A percentile compares a stretch with the other conserved stretches of the same genome.
These are phyloP conservation scores for Lepidium sativum DNA, from an alignment of 345 rosid genomes.

Conservation along the genomic window DNA sequence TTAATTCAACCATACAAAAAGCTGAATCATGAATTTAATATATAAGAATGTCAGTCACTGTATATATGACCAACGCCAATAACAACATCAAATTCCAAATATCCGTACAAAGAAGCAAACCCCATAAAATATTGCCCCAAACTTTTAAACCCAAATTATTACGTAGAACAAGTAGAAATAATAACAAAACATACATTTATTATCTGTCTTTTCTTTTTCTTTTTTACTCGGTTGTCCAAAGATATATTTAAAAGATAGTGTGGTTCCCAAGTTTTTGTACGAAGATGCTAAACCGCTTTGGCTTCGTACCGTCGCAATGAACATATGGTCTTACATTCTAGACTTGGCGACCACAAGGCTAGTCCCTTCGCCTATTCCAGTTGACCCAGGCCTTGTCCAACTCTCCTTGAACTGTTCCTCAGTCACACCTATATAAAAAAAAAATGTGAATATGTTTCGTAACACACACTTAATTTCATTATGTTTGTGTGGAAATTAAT, in stretches of 20 bases:
- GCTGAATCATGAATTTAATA: neutral
- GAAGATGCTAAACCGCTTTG: constrained; percentile 12
- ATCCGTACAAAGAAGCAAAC: constrained; percentile 19
- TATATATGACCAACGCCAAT: neutral
- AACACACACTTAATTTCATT: neutral
- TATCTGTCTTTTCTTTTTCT: neutral
- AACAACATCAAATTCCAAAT: constrained; percentile 7
- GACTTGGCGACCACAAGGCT: constrained; percentile 62
- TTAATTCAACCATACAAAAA: neutral
- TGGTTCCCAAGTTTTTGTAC: constrained; percentile 2
- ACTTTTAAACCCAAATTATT: constrained; percentile 6
- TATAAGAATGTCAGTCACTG: neutral
- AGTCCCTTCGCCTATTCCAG: constrained; percentile 38
- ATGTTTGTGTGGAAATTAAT: neutral
- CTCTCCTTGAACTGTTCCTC: constrained; percentile 96
- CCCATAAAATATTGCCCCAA: constrained; percentile 16
- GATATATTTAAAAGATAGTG: constrained; percentile 13
- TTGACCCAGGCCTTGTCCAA: constrained; percentile 65
- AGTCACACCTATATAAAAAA: constrained; percentile 53
- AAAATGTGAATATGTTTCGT: neutral
- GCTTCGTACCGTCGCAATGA: neutral
- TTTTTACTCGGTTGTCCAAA: neutral
- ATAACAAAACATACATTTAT: constrained; percentile 12
- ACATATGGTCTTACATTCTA: constrained; percentile 46
- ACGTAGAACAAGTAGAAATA: constrained; percentile 5